These are phyloP conservation scores for Farysia itapuensis DNA, from an alignment of 1,284 basidiomycete species.

Conservation along the genomic window DNA sequence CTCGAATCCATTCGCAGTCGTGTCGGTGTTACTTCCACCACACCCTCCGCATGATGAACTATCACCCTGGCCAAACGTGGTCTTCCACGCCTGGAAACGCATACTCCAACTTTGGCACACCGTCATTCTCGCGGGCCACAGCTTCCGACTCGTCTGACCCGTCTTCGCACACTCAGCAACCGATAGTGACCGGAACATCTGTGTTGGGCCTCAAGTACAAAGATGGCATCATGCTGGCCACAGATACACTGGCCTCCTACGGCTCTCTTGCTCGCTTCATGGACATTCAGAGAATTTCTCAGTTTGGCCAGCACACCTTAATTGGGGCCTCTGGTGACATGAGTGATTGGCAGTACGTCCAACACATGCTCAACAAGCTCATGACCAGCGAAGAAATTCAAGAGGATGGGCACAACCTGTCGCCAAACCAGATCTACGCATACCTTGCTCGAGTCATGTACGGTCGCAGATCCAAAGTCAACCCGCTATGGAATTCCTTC, in stretches of 20 bases:
- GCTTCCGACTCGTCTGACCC: constrained; percentile 31
- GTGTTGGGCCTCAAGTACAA: constrained; percentile 92
- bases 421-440: constrained; percentile 88
- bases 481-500: constrained; percentile 94
- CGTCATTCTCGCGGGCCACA: constrained; percentile 58
- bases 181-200: constrained; percentile 94
- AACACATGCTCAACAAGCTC: constrained; percentile 64
- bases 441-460: constrained; percentile 93
- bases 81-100: constrained; percentile 26
- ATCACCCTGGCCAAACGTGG: constrained; percentile 41
- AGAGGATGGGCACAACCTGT: constrained; percentile 80
- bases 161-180: constrained; percentile 66
- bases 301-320: constrained; percentile 76
- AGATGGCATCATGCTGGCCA: constrained; percentile 98
- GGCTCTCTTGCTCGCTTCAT: constrained; percentile 97
- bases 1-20: no score
- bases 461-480: constrained; percentile 77
- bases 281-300: constrained; percentile 83
- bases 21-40: no score
- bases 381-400: constrained; percentile 72
- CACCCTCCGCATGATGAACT: constrained; percentile 37
- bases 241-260: constrained; percentile 96
- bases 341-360: constrained; percentile 95
- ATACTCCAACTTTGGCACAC: constrained; percentile 11
- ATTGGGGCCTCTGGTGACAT: constrained; percentile 94